These are phyloP conservation scores for Cymbopogon citratus DNA, from an alignment of 176 grass and related monocot genomes.

Conservation along the genomic window DNA sequence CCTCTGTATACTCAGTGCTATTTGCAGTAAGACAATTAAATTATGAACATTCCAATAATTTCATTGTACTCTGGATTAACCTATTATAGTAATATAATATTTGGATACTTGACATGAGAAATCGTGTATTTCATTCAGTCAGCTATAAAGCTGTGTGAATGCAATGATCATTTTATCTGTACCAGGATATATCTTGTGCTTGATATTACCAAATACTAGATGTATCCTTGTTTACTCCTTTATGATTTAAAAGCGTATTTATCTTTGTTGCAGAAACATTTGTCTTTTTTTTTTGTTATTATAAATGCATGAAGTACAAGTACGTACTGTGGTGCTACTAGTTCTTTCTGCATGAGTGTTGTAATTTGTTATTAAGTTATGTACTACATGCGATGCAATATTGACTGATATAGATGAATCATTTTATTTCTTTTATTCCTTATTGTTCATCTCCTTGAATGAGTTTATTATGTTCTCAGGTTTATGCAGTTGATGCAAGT, in stretches of 20 bases:
- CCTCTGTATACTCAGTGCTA: neutral
- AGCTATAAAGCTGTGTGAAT: neutral
- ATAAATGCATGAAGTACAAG: neutral
- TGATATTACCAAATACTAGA: neutral
- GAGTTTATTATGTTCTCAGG: slow-evolving; percentile 51
- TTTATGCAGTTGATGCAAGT: slow-evolving; percentile 97
- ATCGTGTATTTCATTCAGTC: neutral
- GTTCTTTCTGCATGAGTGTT: slow-evolving; percentile 1
- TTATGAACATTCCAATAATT: neutral
- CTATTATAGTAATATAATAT: neutral
- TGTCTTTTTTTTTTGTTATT: too few relatives aligned
- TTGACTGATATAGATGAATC: neutral
- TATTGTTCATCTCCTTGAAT: slow-evolving; percentile 22
- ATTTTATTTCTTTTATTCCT: neutral
- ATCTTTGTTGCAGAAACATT: neutral
- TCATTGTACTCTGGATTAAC: neutral
- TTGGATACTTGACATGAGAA: neutral
- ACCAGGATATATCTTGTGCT: slow-evolving; percentile 4
- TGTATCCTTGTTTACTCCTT: neutral
- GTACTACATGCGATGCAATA: neutral
- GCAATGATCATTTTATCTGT: neutral
- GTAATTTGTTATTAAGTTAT: slow-evolving; percentile 15
- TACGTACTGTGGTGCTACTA: neutral
- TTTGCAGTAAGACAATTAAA: neutral
- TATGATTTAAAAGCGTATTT: slow-evolving; percentile 15